Base-by-base conservation (phyloP, 2,329 filamentous ascomycete species). In the Fusarium phyllophilum region DNA sequence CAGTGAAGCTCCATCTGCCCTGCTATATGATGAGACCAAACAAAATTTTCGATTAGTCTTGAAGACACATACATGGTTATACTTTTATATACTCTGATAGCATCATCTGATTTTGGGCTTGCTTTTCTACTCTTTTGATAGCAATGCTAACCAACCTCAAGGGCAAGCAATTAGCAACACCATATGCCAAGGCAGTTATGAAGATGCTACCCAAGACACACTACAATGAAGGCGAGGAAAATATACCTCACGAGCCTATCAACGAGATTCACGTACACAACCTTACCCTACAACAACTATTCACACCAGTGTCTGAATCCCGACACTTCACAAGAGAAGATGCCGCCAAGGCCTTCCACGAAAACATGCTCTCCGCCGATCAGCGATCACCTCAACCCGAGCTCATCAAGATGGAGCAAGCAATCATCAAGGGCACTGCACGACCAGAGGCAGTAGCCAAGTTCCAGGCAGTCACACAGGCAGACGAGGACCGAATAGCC, bases 21-120 rank as follows among this genome's bases (percentile, higher is more conserved):
- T 41, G 56, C 75, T 66, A 69, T 79, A 83, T 90, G 89, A 90
- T 90, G 89, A 83, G 78, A 89, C 80, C 84, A 94, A 89, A 87
- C 85, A 90, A 88, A 89, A 90, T 91, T 92, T 92, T 93, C 96
- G 96, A 98, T 98, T 97, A 98, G 96, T 98, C 96, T 97, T 97
- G 88, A 98, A 97, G 95, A 98, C 95, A 83, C 86, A 67, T 82
- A 91, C 87, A 91, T 96, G 94, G 94, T 98, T 96, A 96, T 87
- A 92, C 68, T 68, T 75, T 59, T 81, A 78, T 76, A 76, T 71
- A 66, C 70, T 77, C 80, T 79, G 78, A 66, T 74, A 56, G 34
- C 66, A 68, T 66, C 63, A 63, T 70, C 60, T 41, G 51, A 58
- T 26, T 44, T 20, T 44, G 54, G 18, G 39, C 75, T 46, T 62